Evolutionary conservation across 2,329 filamentous ascomycete genomes (phyloP).

Genomic region (Intubia oerlemansii): DNA sequence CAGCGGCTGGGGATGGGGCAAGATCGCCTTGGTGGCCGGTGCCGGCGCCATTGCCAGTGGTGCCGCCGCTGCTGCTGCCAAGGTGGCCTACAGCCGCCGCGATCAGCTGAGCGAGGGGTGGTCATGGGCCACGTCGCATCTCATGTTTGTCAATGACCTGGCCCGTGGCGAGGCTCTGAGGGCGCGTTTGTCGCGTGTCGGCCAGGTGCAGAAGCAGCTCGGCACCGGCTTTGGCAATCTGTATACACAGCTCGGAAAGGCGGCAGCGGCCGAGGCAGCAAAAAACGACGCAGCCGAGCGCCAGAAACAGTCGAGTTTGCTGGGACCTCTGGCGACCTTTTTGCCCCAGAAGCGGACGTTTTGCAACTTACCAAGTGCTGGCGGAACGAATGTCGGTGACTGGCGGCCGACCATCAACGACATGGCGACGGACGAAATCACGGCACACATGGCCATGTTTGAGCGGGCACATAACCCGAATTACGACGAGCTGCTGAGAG

Average conservation of each 20-base stretch:
- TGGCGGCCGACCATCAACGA: conserved; percentile 65
- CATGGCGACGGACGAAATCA: conserved; percentile 53
- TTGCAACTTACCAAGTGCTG: conserved; percentile 56
- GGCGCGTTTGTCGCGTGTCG: conserved; percentile 47
- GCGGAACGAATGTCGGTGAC: conserved; percentile 16
- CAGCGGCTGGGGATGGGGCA: conserved; percentile 57
- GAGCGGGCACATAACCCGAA: conserved; percentile 49
- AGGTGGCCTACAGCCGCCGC: conserved; percentile 69
- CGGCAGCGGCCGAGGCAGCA: conserved; percentile 10
- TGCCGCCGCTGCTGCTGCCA: conserved; percentile 60
- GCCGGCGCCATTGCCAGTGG: conserved; percentile 35
- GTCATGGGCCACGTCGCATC: conserved; percentile 70
- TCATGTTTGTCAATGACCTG: conserved; percentile 83
- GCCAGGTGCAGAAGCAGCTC: conserved; percentile 40
- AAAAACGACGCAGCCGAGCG: conserved; percentile 18
- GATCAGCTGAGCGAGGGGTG: conserved; percentile 59
- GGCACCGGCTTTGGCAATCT: conserved; percentile 65
- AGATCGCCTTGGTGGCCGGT: conserved; percentile 67
- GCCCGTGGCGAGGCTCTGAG: conserved; percentile 66
- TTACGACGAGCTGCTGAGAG: conserved; percentile 43
- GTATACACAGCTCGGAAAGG: conserved; percentile 64
- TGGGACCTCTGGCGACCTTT: conserved; percentile 35
- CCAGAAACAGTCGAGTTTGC: no score
- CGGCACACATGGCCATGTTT: conserved; percentile 69
- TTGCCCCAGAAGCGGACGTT: conserved; percentile 63